Evolutionary conservation across 2,329 filamentous ascomycete species (phyloP), one percentile per base, ranked within the genome.

Genomic region (Ophiostoma pallidulum): DNA sequence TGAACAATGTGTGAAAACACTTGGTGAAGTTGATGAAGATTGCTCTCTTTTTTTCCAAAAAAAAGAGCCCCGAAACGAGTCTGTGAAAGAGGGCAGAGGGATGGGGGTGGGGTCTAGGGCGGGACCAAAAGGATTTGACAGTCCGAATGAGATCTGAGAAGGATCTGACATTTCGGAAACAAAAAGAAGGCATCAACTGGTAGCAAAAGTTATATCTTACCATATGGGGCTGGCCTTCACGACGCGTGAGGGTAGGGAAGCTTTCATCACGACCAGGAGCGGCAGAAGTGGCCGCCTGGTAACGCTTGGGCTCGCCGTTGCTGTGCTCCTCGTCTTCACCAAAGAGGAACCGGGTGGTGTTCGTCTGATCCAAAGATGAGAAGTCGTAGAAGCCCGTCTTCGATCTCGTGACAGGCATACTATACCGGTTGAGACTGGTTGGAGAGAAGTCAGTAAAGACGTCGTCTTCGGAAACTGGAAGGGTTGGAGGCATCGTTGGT

Each of bases 291-390:
- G 82, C 80, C 66, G 86, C 77, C 62, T 82, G 77, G 53, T 86
- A 72, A 63, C 82, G 84, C 54, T 75, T 80, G 60, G 80, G 82
- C 55, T 83, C 75, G 51, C 84, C 80, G 40, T 80, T 76, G 43
- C 61, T 62, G 46, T 66, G 62, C 47, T 89, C 82, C 51, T 89
- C 87, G 58, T 88, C 55, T 8, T 56, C 85, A 51, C 84, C 84
- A 62, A 96, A 94, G 32, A 95, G 72, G 60, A 94, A 94, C 47
- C 85, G 82, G 22, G 87, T 78, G 12, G 86, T 89, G 66, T 92
- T 90, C 59, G 88, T 88, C 56, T 86, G 83, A 53, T 92, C 89
- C 49, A 94, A 70, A 14, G 52, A 50, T 33, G 77, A 77, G 57
- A 80, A 74, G 55, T 82, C 80, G 60, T 84, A 80, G 57, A 80